Base-by-base conservation (phyloP, 2,329 filamentous ascomycete genomes). In the Epichloe festucae region DNA sequence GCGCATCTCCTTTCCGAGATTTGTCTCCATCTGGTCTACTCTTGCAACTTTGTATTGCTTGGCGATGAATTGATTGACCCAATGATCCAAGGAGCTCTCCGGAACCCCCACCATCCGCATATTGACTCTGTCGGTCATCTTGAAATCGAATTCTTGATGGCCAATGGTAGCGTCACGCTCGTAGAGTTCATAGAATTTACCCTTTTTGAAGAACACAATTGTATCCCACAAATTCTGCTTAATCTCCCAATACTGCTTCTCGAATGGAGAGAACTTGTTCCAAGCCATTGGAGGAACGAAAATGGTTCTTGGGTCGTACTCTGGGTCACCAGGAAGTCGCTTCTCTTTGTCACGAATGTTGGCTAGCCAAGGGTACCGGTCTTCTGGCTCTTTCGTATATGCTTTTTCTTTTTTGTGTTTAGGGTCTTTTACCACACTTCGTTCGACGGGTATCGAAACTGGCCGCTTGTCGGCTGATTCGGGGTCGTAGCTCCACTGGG, bases 181-280 rank as follows among this genome's bases (percentile, higher is more conserved):
- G 63, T 97, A 98, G 0, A 98, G 76, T 65, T 98, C 93, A 64
- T 96, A 98, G 68, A 98, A 98, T 62, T 98, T 98, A 62, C 93
- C 93, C 74, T 98, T 98, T 97, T 97, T 98, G 82, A 98, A 98
- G 70, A 98, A 98, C 15, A 98, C 91, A 45, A 98, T 85, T 0
- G 90, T 96, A 58, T 96, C 89, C 87, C 88, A 97, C 58, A 94
- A 87, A 60, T 96, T 96, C 67, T 90, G 87, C 71, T 98, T 98
- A 67, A 98, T 97, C 62, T 95, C 89, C 93, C 93, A 98, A 66
- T 98, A 98, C 65, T 98, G 93, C 67, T 89, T 94, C 69, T 98
- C 93, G 57, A 98, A 98, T 0, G 91, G 80, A 0, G 90, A 94
- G 64, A 98, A 96, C 27, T 86, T 84, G 34, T 71, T 70, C 82